Conservation (phyloP, 257 asterid species). For the Rubia yunnanensis region DNA sequence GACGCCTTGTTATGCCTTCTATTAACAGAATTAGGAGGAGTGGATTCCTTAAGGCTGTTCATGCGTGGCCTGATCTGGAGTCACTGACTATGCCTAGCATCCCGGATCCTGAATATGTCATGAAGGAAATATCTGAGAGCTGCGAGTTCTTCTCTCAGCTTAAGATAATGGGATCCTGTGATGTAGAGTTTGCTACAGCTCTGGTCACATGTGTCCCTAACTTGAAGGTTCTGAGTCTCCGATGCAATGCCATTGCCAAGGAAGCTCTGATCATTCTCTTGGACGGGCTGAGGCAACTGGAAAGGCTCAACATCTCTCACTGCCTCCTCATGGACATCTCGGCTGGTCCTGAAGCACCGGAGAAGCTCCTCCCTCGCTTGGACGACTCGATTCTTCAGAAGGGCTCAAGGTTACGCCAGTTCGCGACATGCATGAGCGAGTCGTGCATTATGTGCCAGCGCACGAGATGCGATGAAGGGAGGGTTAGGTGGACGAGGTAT, state of each 20-base stretch:
- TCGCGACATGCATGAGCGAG: slow-evolving; percentile 42
- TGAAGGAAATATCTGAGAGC: slow-evolving; percentile 46
- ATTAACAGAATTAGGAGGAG: slow-evolving; percentile 63
- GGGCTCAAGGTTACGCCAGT: slow-evolving; percentile 35
- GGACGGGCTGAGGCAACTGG: slow-evolving; percentile 43
- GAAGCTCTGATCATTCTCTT: slow-evolving; percentile 48
- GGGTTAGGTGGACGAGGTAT: slow-evolving; percentile 74
- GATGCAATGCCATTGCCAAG: slow-evolving; percentile 44
- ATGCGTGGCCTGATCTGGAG: slow-evolving; percentile 47
- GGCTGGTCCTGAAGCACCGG: slow-evolving; percentile 28
- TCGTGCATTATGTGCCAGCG: slow-evolving; percentile 58
- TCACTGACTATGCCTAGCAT: slow-evolving; percentile 67
- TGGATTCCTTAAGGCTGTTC: slow-evolving; percentile 47
- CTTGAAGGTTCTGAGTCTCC: slow-evolving; percentile 63
- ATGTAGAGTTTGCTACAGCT: slow-evolving; percentile 40
- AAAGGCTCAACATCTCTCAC: slow-evolving; percentile 74
- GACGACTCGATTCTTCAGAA: slow-evolving; percentile 38
- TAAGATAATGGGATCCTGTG: slow-evolving; percentile 68
- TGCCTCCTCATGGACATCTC: slow-evolving; percentile 42
- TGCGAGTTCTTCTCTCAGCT: slow-evolving; percentile 58
- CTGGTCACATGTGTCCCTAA: slow-evolving; percentile 44
- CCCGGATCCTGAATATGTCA: slow-evolving; percentile 41
- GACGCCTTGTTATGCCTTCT: slow-evolving; percentile 68
- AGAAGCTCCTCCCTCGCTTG: slow-evolving; percentile 24
- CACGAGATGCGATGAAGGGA: slow-evolving; percentile 60